These are phyloP conservation scores for Triangularia setosa DNA, from an alignment of 2,329 filamentous ascomycete species.

Conservation along the genomic window DNA sequence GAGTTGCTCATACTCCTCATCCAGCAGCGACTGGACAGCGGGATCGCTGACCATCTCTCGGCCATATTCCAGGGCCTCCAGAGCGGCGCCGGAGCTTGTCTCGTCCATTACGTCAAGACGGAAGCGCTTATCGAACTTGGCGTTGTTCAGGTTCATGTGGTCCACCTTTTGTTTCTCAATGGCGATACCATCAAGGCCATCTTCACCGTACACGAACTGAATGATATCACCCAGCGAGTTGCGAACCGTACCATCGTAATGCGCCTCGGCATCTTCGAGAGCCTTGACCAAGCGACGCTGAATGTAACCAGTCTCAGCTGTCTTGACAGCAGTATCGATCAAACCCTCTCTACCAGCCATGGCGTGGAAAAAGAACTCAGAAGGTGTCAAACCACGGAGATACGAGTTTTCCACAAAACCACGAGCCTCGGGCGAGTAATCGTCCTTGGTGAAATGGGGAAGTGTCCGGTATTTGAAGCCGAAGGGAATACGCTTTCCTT, in stretches of 20 bases:
- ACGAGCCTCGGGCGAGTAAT: conserved; percentile 94
- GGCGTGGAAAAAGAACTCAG: conserved; percentile 99
- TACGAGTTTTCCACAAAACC: conserved; percentile 99
- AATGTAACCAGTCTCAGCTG: conserved; percentile 97
- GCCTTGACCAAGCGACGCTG: conserved; percentile 98
- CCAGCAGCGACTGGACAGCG: conserved; percentile 80
- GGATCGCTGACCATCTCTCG: conserved; percentile 82
- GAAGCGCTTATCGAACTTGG: conserved; percentile 75
- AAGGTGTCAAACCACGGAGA: conserved; percentile 87
- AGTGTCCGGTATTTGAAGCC: conserved; percentile 98
- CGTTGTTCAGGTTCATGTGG: conserved; percentile 74
- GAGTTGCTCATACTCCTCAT: conserved; percentile 82
- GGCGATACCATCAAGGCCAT: conserved; percentile 86
- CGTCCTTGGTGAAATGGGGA: conserved; percentile 98
- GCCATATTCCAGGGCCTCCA: conserved; percentile 81
- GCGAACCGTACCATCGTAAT: conserved; percentile 94
- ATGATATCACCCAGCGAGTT: conserved; percentile 96
- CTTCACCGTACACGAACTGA: conserved; percentile 96
- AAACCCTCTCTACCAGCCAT: conserved; percentile 99
- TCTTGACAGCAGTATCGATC: conserved; percentile 99
- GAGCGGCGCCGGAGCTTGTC: conserved; percentile 47
- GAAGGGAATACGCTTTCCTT: conserved; percentile 98
- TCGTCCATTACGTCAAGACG: conserved; percentile 81
- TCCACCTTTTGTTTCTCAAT: conserved; percentile 94
- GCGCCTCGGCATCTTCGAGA: conserved; percentile 93